Evolutionary conservation across 2,329 filamentous ascomycete genomes (phyloP), one percentile per base, ranked within the genome.

Genomic region (Ophiocordyceps camponoti-leonardi): DNA sequence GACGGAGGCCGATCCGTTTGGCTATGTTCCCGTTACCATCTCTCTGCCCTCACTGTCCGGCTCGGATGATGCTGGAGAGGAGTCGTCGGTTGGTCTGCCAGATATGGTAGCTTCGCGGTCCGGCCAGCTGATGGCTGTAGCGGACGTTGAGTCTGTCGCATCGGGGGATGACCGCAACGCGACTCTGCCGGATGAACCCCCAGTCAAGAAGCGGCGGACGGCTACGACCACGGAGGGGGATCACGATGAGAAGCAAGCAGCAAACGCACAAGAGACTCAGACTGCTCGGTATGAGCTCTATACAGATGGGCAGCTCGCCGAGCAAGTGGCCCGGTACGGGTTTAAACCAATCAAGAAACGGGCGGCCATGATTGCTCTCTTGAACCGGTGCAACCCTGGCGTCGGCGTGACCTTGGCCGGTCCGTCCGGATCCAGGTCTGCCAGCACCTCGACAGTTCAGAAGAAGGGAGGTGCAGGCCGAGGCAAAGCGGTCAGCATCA

Each of bases 291-390:
- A 73, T 49, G 68, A 73, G 39, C 61, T 72, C 0, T 79, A 75
- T 48, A 79, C 79, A 3, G 79, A 81, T 49, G 61, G 68, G 10
- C 74, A 83, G 47, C 63, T 88, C 16, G 65, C 75, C 3, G 74
- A 69, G 46, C 71, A 81, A 53, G 64, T 88, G 41, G 64, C 71
- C 6, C 66, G 68, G 0, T 86, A 78, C 54, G 81, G 81, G 0
- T 87, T 88, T 61, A 88, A 87, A 56, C 66, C 79, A 1, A 65
- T 87, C 28, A 84, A 79, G 56, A 75, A 67, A 46, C 71, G 83
- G 18, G 68, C 72, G 43, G 75, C 76, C 10, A 86, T 85, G 79
- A 78, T 88, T 49, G 67, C 75, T 1, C 60, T 86, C 12, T 64
- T 88, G 13, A 67, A 83, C 44, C 73, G 78, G 54, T 87, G 84